phyloP scores from a whole-genome alignment of 805 yeast genomes.

The Ogataea pilisensis region DNA sequence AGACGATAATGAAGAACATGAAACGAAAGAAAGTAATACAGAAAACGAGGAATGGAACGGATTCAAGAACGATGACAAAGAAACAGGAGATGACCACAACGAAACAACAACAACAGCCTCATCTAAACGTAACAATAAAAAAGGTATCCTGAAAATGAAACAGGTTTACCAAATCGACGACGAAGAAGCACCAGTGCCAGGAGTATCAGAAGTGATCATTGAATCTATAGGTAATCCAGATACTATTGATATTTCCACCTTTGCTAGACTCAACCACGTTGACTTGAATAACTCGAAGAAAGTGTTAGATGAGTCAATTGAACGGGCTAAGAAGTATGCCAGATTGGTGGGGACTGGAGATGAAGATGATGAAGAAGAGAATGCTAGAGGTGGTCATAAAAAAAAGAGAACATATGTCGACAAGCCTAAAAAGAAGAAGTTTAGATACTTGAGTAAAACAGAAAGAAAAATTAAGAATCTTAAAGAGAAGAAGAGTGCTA shows the following conservation, averaged over 20 bases:
- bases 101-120: not conserved
- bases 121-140: conserved; percentile 10
- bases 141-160: conserved; percentile 45
- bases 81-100: conserved; percentile 16
- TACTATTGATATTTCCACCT: conserved; percentile 30
- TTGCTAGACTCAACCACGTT: conserved; percentile 67
- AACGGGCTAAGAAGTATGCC: conserved; percentile 82
- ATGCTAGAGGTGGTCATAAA: conserved; percentile 30
- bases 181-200: conserved; percentile 38
- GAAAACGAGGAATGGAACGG: conserved; percentile 39
- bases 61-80: conserved; percentile 28
- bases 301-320: conserved; percentile 68
- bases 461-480: conserved; percentile 60
- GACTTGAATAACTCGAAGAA: conserved; percentile 63
- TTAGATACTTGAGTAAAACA: conserved; percentile 76
- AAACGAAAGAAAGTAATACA: conserved; percentile 16
- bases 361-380: conserved; percentile 37
- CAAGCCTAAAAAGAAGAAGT: conserved; percentile 65
- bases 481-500: conserved; percentile 39
- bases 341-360: conserved; percentile 53
- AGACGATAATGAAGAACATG: conserved; percentile 18
- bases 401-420: not conserved
- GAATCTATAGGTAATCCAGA: conserved; percentile 51
- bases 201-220: conserved; percentile 48
- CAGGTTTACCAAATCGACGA: conserved; percentile 37